phyloP scores from a whole-genome alignment of 164 flowering plant species.

The Vitis riparia region DNA sequence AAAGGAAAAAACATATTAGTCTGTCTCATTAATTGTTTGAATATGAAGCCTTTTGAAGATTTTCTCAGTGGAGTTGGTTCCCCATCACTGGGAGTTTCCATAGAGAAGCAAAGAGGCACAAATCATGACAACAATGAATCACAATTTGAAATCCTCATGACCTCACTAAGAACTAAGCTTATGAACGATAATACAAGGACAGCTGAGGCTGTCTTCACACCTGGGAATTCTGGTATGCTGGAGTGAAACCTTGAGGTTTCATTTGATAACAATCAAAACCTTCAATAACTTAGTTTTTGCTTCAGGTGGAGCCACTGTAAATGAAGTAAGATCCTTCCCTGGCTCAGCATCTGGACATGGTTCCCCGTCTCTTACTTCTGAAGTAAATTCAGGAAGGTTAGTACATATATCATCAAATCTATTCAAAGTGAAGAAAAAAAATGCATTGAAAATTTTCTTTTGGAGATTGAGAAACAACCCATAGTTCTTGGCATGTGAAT shows the following conservation, averaged over 20 bases:
- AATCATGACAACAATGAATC: constrained; percentile 10
- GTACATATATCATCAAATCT: constrained; percentile 10
- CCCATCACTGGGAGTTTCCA: constrained; percentile 32
- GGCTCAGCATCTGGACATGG: constrained; percentile 64
- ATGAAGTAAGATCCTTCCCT: constrained; percentile 43
- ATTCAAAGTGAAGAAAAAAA: background rate
- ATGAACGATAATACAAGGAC: constrained; percentile 15
- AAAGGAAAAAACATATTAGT: background rate
- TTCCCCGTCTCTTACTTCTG: constrained; percentile 33
- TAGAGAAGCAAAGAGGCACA: constrained; percentile 41
- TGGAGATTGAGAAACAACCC: background rate
- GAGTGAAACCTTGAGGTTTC: too few species aligned
- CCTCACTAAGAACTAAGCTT: constrained; percentile 8
- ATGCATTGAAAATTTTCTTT: too few species aligned
- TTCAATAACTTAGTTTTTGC: background rate
- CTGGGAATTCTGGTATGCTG: constrained; percentile 59
- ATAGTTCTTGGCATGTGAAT: too few species aligned
- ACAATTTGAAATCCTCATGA: background rate
- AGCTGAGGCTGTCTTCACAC: constrained; percentile 35
- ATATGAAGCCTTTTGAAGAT: constrained; percentile 60
- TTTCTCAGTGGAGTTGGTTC: constrained; percentile 44
- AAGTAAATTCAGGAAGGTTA: constrained; percentile 56
- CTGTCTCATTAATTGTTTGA: constrained; percentile 12
- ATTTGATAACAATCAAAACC: too few species aligned
- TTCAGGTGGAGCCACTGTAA: constrained; percentile 34